These are phyloP conservation scores for Backusella circina DNA, from an alignment of 192 early-diverging fungal genomes.

Conservation along the genomic window DNA sequence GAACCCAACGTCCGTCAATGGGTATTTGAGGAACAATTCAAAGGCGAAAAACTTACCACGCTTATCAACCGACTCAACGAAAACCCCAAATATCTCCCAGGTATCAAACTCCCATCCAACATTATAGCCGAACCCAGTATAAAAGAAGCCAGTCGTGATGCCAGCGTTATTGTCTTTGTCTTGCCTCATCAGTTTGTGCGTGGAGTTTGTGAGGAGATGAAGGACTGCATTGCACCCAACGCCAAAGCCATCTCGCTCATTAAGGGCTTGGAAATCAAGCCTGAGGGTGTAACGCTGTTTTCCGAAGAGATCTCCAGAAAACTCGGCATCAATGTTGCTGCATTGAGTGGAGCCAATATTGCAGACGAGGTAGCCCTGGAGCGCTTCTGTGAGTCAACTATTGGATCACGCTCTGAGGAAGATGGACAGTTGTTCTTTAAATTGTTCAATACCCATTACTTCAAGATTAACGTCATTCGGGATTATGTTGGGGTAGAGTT, in stretches of 20 bases:
- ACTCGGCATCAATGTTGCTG: slow-evolving; percentile 69
- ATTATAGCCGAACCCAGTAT: slow-evolving; percentile 82
- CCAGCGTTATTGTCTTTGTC: slow-evolving; percentile 93
- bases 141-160: slow-evolving; percentile 65
- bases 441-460: slow-evolving; percentile 85
- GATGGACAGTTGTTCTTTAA: slow-evolving; percentile 79
- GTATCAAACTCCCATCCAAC: slow-evolving; percentile 77
- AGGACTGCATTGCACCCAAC: slow-evolving; percentile 58
- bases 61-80: slow-evolving; percentile 91
- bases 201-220: slow-evolving; percentile 74
- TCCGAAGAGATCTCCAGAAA: slow-evolving; percentile 50
- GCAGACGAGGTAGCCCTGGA: slow-evolving; percentile 92
- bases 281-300: slow-evolving; percentile 73
- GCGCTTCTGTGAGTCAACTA: slow-evolving; percentile 92
- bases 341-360: slow-evolving; percentile 95
- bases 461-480: slow-evolving; percentile 76
- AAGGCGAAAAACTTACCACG: slow-evolving; percentile 81
- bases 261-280: slow-evolving; percentile 84
- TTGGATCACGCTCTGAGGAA: slow-evolving; percentile 66
- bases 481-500: slow-evolving; percentile 94
- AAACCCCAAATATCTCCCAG: slow-evolving; percentile 89
- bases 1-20: slow-evolving; percentile 84
- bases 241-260: slow-evolving; percentile 92
- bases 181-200: slow-evolving; percentile 92
- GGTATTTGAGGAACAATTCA: slow-evolving; percentile 90